Evolutionary conservation across 768 basidiomycete species (phyloP).

Genomic region (Russula sp.): DNA sequence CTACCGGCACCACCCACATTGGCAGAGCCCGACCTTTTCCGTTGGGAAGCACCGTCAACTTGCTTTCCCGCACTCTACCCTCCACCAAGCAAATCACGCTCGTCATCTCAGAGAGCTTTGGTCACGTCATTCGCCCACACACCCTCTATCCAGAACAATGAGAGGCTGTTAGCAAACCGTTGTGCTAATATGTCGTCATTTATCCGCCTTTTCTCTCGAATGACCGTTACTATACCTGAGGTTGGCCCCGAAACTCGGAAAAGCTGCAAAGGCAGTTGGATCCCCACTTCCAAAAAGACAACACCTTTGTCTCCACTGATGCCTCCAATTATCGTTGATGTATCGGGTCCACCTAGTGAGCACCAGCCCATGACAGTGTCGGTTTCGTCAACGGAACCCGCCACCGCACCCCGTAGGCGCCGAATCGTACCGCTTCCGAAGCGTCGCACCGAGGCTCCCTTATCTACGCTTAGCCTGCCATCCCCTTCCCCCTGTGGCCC

Average conservation of each 20-base stretch:
- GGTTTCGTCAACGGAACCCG: background rate
- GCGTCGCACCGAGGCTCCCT: background rate
- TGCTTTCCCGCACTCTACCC: constrained; percentile 14
- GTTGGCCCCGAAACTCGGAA: background rate
- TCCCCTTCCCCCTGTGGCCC: background rate
- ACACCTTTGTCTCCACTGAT: background rate
- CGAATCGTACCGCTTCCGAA: constrained; percentile 11
- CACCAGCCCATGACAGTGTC: background rate
- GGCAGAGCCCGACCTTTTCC: background rate
- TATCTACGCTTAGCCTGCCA: background rate
- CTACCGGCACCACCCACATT: too few species aligned
- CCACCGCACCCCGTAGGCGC: background rate
- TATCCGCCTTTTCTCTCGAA: background rate
- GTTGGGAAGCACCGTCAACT: background rate
- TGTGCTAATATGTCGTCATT: background rate
- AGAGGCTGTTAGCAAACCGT: background rate
- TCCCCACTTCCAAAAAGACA: background rate
- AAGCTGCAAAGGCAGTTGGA: background rate
- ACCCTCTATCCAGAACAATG: background rate
- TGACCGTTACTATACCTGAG: background rate
- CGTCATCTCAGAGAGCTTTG: background rate
- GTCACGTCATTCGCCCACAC: background rate
- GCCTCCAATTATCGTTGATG: background rate
- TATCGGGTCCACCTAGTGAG: background rate
- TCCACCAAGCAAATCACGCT: background rate